phyloP scores from a whole-genome alignment of 2,329 filamentous ascomycete genomes.

The Alternaria rosae region DNA sequence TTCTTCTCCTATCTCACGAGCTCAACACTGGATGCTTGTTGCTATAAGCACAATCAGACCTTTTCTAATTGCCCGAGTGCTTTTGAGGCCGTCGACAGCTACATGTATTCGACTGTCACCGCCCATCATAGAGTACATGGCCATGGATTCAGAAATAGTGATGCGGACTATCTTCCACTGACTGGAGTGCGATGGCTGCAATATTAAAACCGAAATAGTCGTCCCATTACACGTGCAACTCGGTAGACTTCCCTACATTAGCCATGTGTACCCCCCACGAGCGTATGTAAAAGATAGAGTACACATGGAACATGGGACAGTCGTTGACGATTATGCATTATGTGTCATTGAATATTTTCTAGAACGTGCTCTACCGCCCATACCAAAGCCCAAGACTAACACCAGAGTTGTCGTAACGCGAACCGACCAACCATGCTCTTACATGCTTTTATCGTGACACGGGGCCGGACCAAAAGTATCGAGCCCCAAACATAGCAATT shows the following conservation, averaged over 20 bases:
- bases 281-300: neutral
- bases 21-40: neutral
- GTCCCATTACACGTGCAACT: conserved; percentile 7
- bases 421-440: conserved; percentile 23
- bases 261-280: neutral
- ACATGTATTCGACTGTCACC: neutral
- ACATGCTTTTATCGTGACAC: conserved; percentile 33
- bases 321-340: conserved; percentile 22
- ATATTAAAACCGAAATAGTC: neutral
- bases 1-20: neutral
- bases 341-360: conserved; percentile 11
- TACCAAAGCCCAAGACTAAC: conserved; percentile 18
- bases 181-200: neutral
- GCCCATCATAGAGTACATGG: neutral
- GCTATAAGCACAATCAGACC: too few relatives aligned
- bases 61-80: neutral
- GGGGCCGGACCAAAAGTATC: conserved; percentile 15
- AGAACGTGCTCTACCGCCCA: conserved; percentile 6
- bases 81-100: neutral
- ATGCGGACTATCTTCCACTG: neutral
- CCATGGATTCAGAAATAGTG: too few relatives aligned
- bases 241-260: conserved; percentile 5
- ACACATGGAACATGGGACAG: neutral
- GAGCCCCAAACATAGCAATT: conserved; percentile 28
- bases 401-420: conserved; percentile 17